These are phyloP conservation scores for Cyberlindnera mycetangii DNA, from an alignment of 805 yeast genomes.

Conservation along the genomic window DNA sequence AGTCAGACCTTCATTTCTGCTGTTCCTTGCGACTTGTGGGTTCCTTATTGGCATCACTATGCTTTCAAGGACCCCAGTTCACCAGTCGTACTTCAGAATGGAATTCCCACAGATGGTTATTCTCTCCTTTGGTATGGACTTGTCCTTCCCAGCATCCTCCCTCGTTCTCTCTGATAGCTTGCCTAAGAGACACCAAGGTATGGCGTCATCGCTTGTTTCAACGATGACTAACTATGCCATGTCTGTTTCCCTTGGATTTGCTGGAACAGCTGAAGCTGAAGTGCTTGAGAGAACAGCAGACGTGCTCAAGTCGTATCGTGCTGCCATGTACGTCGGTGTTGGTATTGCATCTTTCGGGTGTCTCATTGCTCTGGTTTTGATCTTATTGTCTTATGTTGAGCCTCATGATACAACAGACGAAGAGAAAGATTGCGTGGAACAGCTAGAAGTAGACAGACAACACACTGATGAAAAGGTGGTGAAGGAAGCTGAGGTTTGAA, in stretches of 20 bases:
- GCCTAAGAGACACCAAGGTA: slow-evolving; percentile 67
- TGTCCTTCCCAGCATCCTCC: slow-evolving; percentile 74
- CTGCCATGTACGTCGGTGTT: slow-evolving; percentile 56
- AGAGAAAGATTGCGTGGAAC: not conserved
- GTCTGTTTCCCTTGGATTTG: slow-evolving; percentile 67
- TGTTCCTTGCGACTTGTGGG: slow-evolving; percentile 48
- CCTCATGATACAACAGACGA: not conserved
- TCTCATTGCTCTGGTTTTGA: slow-evolving; percentile 9
- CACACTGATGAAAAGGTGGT: not conserved
- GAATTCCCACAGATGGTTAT: slow-evolving; percentile 54
- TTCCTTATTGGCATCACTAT: slow-evolving; percentile 54
- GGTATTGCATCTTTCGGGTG: slow-evolving; percentile 55
- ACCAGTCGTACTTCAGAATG: slow-evolving; percentile 58
- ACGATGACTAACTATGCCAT: slow-evolving; percentile 72
- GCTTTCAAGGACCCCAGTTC: slow-evolving; percentile 52
- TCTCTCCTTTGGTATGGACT: slow-evolving; percentile 72
- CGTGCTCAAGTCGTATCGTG: slow-evolving; percentile 46
- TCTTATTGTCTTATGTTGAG: slow-evolving; percentile 12
- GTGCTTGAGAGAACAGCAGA: slow-evolving; percentile 28
- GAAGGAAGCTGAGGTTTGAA: not conserved
- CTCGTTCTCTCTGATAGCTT: slow-evolving; percentile 56
- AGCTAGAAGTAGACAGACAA: not conserved
- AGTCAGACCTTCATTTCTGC: slow-evolving; percentile 47
- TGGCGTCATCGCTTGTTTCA: slow-evolving; percentile 71
- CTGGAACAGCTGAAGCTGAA: slow-evolving; percentile 60